Evolutionary conservation across 1,284 basidiomycete genomes (phyloP), one percentile per base, ranked within the genome.

Genomic region (Mycena sp.): DNA sequence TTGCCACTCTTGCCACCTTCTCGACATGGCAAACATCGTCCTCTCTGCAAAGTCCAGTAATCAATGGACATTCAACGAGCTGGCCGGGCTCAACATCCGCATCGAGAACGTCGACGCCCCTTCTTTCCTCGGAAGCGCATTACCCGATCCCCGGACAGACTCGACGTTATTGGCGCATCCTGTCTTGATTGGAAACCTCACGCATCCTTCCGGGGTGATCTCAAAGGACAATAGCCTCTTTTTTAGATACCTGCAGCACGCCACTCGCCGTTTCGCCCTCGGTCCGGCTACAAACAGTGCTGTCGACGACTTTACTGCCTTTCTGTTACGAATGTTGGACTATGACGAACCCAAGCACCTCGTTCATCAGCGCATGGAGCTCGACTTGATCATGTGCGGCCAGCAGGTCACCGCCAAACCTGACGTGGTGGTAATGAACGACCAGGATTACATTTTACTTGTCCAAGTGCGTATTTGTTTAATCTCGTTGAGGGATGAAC

Each of bases 401-500:
- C 19, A 55, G 16, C 23, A 7, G 53, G 43, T 55, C 53, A 23
- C n/a, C 11, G 53, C 30, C 6, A 55, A 35, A 32, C 30, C 43
- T 37, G 32, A 55, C 21, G 30, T 55, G 52, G 53, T 55, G 41
- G 37, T 46, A 55, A 55, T 45, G 53, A 12, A 41, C 17, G 29
- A 38, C 48, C 19, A 25, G 21, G 49, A 51, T 51, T 51, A 51
- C 49, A 37, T 38, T 51, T 37, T 51, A 37, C 32, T 51, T 38
- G 32, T 51, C n/a, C 50, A 41, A 41, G 50, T 52, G 37, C 10
- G 25, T 52, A 52, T 52, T 41, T 7, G 30, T 55, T 44, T 26
- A 53, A 45, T 55, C 53, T 32, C 53, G 41, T 32, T 25, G 53
- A 54, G 25, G 50, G 26, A 55, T 45, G 6, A 55, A 55, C 29